A percentile compares a stretch with the other conserved stretches of the same genome.
Conservation (phyloP, 495 filamentous ascomycete species). For the Bacidia rubella region DNA sequence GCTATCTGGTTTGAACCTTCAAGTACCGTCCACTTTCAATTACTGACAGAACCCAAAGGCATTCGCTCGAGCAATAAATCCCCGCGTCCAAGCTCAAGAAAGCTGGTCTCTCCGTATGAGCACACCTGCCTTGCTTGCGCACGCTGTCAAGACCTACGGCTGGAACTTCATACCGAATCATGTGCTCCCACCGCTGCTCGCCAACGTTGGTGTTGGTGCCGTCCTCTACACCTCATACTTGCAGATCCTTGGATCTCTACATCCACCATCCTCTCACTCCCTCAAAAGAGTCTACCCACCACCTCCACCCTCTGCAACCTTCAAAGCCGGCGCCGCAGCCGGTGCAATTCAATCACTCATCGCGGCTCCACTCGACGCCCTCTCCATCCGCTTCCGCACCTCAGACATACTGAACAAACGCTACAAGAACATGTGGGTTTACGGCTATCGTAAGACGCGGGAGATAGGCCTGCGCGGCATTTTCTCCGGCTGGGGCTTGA, state of each 20-base stretch:
- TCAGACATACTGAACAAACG: slow-evolving; percentile 52
- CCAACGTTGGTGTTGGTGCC: slow-evolving; percentile 75
- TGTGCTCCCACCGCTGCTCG: slow-evolving; percentile 71
- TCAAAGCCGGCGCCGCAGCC: slow-evolving; percentile 63
- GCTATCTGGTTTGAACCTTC: slow-evolving; percentile 41
- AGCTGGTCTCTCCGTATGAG: slow-evolving; percentile 59
- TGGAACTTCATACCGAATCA: slow-evolving; percentile 84
- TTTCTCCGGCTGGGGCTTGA: slow-evolving; percentile 69
- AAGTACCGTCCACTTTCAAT: not conserved
- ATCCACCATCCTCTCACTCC: slow-evolving; percentile 56
- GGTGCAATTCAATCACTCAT: slow-evolving; percentile 67
- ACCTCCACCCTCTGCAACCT: slow-evolving; percentile 48
- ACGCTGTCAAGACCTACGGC: slow-evolving; percentile 65
- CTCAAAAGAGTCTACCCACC: slow-evolving; percentile 65
- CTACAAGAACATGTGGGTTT: slow-evolving; percentile 73
- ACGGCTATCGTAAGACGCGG: slow-evolving; percentile 54
- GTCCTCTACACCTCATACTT: slow-evolving; percentile 82
- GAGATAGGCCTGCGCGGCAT: slow-evolving; percentile 71
- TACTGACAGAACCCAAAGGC: slow-evolving; percentile 26
- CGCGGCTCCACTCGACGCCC: slow-evolving; percentile 78
- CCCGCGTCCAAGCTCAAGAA: slow-evolving; percentile 37
- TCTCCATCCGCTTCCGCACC: slow-evolving; percentile 66
- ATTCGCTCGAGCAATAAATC: slow-evolving; percentile 56
- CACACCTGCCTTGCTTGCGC: slow-evolving; percentile 63
- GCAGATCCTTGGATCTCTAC: slow-evolving; percentile 56